These are phyloP conservation scores for Paraurostyla sp. DNA, from an alignment of 73 alveolate species.

Conservation along the genomic window DNA sequence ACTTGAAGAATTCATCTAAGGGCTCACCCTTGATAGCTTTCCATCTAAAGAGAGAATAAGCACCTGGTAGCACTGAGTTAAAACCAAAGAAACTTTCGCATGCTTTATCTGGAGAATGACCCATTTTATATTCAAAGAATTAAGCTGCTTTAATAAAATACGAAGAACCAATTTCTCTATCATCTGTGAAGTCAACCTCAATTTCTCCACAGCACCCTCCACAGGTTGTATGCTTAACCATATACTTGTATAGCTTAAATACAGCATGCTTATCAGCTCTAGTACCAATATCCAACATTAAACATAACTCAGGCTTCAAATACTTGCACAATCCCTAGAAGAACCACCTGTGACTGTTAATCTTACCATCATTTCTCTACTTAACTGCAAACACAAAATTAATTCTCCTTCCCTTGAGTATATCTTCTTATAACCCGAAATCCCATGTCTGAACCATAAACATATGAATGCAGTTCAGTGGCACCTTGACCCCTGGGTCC, in stretches of 20 bases:
- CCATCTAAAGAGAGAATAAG: slow-evolving; percentile 75
- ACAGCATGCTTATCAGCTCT: slow-evolving; percentile 59
- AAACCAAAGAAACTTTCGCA: slow-evolving; percentile 66
- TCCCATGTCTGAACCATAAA: slow-evolving; percentile 11
- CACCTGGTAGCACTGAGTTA: slow-evolving; percentile 76
- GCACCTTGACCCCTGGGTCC: background rate
- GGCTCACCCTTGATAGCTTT: slow-evolving; percentile 71
- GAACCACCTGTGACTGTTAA: slow-evolving; percentile 73
- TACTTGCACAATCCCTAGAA: slow-evolving; percentile 67
- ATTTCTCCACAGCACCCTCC: slow-evolving; percentile 82
- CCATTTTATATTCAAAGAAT: slow-evolving; percentile 65
- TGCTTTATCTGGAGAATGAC: slow-evolving; percentile 69
- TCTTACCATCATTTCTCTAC: slow-evolving; percentile 71
- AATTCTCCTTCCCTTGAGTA: background rate
- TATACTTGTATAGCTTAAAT: slow-evolving; percentile 39
- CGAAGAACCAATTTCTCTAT: background rate
- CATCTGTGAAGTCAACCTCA: slow-evolving; percentile 59
- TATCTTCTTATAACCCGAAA: slow-evolving; percentile 9
- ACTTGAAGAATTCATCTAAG: slow-evolving; percentile 60
- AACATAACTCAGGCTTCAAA: slow-evolving; percentile 62
- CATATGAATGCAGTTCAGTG: background rate
- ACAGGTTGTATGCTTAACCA: slow-evolving; percentile 39
- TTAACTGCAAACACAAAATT: slow-evolving; percentile 61
- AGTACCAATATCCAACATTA: slow-evolving; percentile 71
- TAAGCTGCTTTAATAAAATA: slow-evolving; percentile 55